A percentile compares a stretch with the other conserved stretches of the same genome.
Conservation (phyloP, 805 yeast genomes). For the Wickerhamiella azymoides region DNA sequence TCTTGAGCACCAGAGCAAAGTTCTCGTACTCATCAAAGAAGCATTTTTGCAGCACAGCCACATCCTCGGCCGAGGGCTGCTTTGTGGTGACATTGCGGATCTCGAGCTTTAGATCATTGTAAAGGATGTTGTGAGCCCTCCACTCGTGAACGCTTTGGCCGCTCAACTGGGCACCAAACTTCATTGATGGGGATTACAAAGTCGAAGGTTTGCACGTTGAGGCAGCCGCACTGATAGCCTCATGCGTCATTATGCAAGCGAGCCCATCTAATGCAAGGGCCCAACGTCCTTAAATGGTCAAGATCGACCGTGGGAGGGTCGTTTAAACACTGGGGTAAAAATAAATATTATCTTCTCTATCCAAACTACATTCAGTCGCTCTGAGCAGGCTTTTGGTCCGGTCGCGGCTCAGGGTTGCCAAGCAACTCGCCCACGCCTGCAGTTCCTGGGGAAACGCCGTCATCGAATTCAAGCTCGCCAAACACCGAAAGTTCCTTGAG, state of each 20-base stretch:
- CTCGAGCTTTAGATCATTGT: conserved; percentile 55
- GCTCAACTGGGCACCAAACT: conserved; percentile 66
- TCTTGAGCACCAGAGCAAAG: conserved; percentile 44
- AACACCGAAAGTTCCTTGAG: conserved; percentile 2
- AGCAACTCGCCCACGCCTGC: background rate
- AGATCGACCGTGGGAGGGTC: no score
- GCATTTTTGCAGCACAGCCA: conserved; percentile 7
- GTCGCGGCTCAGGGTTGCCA: background rate
- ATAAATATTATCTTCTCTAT: background rate
- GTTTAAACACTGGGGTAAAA: conserved; percentile 3
- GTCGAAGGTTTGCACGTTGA: background rate
- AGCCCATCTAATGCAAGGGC: background rate
- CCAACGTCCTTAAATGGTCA: no score
- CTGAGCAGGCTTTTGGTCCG: background rate
- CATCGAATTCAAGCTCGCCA: conserved; percentile 6
- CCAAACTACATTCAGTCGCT: no score
- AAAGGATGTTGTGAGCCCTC: conserved; percentile 71
- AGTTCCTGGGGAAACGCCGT: background rate
- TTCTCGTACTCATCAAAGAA: conserved; percentile 16
- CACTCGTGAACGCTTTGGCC: conserved; percentile 78
- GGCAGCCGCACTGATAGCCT: background rate
- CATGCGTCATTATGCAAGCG: background rate
- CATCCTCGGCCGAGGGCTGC: conserved; percentile 8
- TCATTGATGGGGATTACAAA: conserved; percentile 36
- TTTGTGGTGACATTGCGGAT: conserved; percentile 43